These are phyloP conservation scores for Xylaria grammica DNA, from an alignment of 495 filamentous ascomycete genomes.

Conservation along the genomic window DNA sequence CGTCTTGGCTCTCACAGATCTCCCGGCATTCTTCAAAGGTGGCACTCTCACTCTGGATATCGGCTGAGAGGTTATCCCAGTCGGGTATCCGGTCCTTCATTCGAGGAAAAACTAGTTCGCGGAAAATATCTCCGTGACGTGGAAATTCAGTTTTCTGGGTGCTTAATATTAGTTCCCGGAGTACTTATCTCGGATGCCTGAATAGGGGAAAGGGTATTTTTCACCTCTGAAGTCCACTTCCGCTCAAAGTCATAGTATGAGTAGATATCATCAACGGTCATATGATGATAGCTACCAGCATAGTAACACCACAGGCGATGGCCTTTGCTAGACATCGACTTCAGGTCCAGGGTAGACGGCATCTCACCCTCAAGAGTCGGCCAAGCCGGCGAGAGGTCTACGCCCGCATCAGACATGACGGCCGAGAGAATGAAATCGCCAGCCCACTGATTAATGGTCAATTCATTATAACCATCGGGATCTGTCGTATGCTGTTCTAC, in stretches of 20 bases:
- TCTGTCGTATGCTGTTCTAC: conserved; percentile 19
- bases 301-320: conserved; percentile 51
- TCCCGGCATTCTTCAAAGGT: conserved; percentile 37
- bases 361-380: conserved; percentile 41
- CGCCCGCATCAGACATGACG: conserved; percentile 42
- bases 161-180: conserved; percentile 1
- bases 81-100: conserved; percentile 32
- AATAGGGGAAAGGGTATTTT: neutral
- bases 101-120: conserved; percentile 34
- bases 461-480: conserved; percentile 26
- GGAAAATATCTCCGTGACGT: conserved; percentile 36
- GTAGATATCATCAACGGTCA: conserved; percentile 46
- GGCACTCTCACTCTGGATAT: conserved; percentile 13
- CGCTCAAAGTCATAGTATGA: conserved; percentile 49
- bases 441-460: conserved; percentile 46
- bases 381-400: conserved; percentile 48
- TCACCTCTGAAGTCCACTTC: conserved; percentile 41
- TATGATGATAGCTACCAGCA: conserved; percentile 49
- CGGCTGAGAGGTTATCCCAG: conserved; percentile 45
- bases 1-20: conserved; percentile 35
- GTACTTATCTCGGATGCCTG: neutral
- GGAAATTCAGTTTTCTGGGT: conserved; percentile 13
- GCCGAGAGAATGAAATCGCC: conserved; percentile 53
- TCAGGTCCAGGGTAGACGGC: conserved; percentile 39
- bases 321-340: conserved; percentile 39